Percentiles rank a stretch among this genome's conserved stretches.
These are phyloP conservation scores for Adenanthera pavonina DNA, from an alignment of 306 rosid species.

Conservation along the genomic window DNA sequence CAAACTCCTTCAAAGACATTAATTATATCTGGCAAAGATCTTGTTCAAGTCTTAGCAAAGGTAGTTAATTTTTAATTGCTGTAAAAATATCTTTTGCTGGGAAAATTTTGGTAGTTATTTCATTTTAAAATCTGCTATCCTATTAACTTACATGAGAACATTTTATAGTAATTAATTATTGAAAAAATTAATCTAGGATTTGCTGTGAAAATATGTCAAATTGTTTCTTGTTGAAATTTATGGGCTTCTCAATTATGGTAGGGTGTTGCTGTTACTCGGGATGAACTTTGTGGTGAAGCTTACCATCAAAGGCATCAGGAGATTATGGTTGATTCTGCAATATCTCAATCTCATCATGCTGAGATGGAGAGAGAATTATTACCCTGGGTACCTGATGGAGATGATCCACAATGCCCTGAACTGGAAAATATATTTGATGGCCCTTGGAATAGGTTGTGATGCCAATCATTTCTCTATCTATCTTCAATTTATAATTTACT, in stretches of 20 bases:
- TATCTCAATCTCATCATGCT: constrained; percentile 74
- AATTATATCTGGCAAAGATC: constrained; percentile 71
- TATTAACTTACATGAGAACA: constrained; percentile 23
- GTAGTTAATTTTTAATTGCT: constrained; percentile 26
- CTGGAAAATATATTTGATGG: constrained; percentile 84
- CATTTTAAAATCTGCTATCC: constrained; percentile 18
- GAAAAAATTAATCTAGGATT: constrained; percentile 10
- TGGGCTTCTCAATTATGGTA: constrained; percentile 50
- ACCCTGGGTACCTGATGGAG: constrained; percentile 95
- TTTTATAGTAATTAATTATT: constrained; percentile 15
- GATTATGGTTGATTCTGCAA: constrained; percentile 79
- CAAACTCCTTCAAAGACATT: constrained; percentile 75
- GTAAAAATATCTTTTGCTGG: background rate
- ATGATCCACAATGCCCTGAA: constrained; percentile 77
- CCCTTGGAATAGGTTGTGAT: constrained; percentile 79
- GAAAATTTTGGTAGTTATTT: constrained; percentile 11
- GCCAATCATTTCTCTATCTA: constrained; percentile 40
- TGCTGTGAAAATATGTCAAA: constrained; percentile 29
- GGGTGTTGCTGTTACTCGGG: constrained; percentile 75
- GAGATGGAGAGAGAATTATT: constrained; percentile 84
- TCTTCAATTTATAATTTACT: background rate
- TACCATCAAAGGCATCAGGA: constrained; percentile 68
- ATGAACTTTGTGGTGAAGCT: constrained; percentile 57
- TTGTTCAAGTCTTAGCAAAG: constrained; percentile 91
- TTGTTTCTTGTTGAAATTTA: constrained; percentile 43